Evolutionary conservation across 2,329 filamentous ascomycete genomes (phyloP).

Genomic region (Pyrenophora teres): DNA sequence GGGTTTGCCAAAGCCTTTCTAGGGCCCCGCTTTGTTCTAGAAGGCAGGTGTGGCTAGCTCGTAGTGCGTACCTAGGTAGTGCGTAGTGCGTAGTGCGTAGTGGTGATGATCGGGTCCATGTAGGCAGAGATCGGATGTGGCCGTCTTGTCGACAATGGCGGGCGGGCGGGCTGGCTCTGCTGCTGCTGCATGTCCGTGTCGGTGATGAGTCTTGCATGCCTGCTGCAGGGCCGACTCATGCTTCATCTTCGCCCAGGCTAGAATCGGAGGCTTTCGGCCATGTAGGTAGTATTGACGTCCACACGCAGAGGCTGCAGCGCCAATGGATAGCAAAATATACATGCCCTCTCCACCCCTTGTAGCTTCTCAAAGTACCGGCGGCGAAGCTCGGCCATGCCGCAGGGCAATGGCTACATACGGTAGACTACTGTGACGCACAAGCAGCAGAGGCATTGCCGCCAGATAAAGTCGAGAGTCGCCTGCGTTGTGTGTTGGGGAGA

Average conservation of each 20-base stretch:
- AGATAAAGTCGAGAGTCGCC: conserved; percentile 16
- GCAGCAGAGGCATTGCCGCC: conserved; percentile 18
- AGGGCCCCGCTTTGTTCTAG: conserved; percentile 37
- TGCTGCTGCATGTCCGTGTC: not conserved
- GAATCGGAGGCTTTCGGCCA: not conserved
- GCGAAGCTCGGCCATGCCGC: conserved; percentile 22
- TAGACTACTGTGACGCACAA: conserved; percentile 14
- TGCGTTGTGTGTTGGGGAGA: conserved; percentile 13
- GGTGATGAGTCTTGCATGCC: not conserved
- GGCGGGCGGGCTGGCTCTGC: not conserved
- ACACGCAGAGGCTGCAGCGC: not conserved
- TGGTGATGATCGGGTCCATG: conserved; percentile 1
- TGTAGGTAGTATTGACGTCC: too few species aligned
- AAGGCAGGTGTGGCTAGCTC: conserved; percentile 23
- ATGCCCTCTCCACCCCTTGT: not conserved
- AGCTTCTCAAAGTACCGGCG: conserved; percentile 9
- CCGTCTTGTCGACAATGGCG: not conserved
- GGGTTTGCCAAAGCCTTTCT: conserved; percentile 24
- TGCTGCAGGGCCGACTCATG: too few species aligned
- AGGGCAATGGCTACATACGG: conserved; percentile 8
- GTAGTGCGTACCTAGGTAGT: too few species aligned
- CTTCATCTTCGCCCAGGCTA: too few species aligned
- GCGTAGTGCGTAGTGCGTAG: not conserved
- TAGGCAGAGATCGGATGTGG: not conserved
- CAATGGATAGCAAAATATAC: not conserved